phyloP scores from a whole-genome alignment of 768 basidiomycete species.

The Russula virescens region DNA sequence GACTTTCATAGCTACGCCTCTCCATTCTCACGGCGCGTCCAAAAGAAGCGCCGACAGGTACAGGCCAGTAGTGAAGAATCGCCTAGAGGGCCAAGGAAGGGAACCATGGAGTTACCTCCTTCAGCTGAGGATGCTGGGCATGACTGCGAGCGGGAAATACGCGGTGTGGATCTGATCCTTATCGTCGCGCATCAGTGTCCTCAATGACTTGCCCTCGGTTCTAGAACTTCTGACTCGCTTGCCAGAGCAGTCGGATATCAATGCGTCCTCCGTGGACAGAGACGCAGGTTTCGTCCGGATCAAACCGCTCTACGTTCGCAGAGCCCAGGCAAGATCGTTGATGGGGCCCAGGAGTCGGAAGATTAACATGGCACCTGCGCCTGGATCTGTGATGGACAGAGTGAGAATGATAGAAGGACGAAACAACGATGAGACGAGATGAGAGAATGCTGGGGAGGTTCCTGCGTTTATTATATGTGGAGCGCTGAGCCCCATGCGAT shows the following conservation, averaged over 20 bases:
- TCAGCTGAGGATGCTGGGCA: background rate
- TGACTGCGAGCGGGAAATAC: background rate
- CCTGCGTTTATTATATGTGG: too few species aligned
- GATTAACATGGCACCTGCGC: background rate
- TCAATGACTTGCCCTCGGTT: background rate
- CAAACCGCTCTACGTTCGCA: background rate
- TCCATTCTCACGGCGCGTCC: constrained; percentile 41
- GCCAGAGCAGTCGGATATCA: background rate
- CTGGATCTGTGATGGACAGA: constrained; percentile 20
- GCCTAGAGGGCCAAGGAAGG: background rate
- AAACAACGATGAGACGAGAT: background rate
- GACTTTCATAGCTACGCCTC: constrained; percentile 28
- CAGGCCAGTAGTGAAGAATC: background rate
- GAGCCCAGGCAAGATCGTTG: background rate
- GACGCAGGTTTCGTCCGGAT: background rate
- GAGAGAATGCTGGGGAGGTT: background rate
- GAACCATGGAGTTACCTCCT: background rate
- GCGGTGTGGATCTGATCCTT: background rate
- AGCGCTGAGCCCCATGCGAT: too few species aligned
- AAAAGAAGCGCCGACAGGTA: constrained; percentile 34
- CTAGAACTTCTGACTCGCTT: background rate
- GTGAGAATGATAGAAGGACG: constrained; percentile 18
- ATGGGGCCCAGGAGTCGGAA: constrained; percentile 12
- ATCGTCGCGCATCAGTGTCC: background rate
- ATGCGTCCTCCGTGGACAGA: background rate